These are phyloP conservation scores for Mikania micrantha DNA, from an alignment of 129 eudicot species.

Conservation along the genomic window DNA sequence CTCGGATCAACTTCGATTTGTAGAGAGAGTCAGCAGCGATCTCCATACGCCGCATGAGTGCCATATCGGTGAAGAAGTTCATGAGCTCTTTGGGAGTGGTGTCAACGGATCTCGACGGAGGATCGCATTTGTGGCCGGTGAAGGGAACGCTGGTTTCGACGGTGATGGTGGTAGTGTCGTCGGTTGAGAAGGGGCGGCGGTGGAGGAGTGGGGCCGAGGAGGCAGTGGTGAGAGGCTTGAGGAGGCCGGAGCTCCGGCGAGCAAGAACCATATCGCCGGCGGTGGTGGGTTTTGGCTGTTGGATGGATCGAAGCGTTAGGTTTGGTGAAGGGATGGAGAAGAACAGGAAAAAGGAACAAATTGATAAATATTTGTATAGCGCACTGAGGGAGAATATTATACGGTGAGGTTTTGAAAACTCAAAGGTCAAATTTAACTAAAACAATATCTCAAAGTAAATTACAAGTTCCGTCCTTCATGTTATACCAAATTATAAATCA, in stretches of 20 bases:
- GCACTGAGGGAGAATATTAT: not conserved
- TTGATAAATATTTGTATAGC: too few species aligned
- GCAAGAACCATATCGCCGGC: conserved; percentile 18
- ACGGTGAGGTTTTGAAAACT: not conserved
- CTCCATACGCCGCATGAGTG: conserved; percentile 93
- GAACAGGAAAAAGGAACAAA: too few species aligned
- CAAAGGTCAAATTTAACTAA: not conserved
- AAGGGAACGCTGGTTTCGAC: conserved; percentile 82
- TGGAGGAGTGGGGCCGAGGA: conserved; percentile 17
- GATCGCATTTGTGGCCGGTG: conserved; percentile 82
- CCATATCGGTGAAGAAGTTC: conserved; percentile 80
- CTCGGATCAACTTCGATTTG: conserved; percentile 90
- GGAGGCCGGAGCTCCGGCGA: conserved; percentile 31
- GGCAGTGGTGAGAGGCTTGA: conserved; percentile 24
- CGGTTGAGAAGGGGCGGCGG: conserved; percentile 33
- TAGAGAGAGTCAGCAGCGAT: conserved; percentile 95
- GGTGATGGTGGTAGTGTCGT: conserved; percentile 57
- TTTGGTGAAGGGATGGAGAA: conserved; percentile 25
- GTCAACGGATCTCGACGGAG: conserved; percentile 72
- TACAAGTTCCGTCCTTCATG: not conserved
- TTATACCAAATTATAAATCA: not conserved
- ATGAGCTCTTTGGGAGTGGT: conserved; percentile 75
- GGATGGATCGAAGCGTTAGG: conserved; percentile 24
- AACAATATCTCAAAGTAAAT: too few species aligned
- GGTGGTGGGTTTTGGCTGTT: conserved; percentile 9